These are phyloP conservation scores for Candida railenensis DNA, from an alignment of 805 yeast genomes.

Conservation along the genomic window DNA sequence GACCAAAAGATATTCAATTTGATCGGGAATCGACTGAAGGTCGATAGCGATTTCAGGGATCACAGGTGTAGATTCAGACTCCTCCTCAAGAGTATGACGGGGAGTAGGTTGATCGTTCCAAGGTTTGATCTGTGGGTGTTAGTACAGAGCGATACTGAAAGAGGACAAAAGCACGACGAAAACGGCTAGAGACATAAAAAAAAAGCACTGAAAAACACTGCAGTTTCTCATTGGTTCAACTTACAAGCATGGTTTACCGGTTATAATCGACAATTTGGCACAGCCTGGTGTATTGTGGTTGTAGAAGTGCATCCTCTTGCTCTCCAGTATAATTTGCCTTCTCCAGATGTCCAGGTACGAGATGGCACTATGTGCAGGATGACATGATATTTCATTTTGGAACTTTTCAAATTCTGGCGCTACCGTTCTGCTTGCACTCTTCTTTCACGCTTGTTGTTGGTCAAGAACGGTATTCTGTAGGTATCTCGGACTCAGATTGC, in stretches of 20 bases:
- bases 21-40: conserved; percentile 9
- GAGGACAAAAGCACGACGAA: neutral
- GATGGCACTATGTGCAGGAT: too few species aligned
- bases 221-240: conserved; percentile 6
- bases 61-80: conserved; percentile 24
- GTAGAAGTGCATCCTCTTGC: too few species aligned
- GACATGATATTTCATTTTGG: too few species aligned
- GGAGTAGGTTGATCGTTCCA: conserved; percentile 49
- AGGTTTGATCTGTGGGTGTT: conserved; percentile 42
- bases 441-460: too few species aligned
- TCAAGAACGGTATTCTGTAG: too few species aligned
- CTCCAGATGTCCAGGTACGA: too few species aligned
- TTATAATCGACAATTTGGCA: neutral
- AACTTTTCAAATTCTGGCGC: too few species aligned
- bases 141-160: conserved; percentile 3
- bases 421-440: too few species aligned
- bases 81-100: conserved; percentile 52
- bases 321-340: too few species aligned
- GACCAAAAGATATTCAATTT: conserved; percentile 22
- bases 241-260: conserved; percentile 18
- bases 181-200: too few species aligned
- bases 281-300: neutral
- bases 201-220: neutral
- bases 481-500: too few species aligned
- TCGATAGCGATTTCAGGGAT: conserved; percentile 24